Base-by-base conservation (phyloP, 176 grass and related monocot species). In the Luzula sylvatica region DNA sequence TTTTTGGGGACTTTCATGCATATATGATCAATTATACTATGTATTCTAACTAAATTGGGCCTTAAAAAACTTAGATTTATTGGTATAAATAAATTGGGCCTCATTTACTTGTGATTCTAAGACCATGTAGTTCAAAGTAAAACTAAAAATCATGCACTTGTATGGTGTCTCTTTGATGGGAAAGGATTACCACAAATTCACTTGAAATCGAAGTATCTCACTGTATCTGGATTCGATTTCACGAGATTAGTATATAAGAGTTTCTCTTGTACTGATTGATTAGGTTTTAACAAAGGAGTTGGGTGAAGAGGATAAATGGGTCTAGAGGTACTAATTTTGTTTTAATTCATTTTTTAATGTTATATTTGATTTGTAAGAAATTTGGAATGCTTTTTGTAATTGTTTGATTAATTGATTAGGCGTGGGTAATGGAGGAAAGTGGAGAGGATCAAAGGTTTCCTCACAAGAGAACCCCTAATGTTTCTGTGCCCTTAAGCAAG, bases 391-490 rank as follows among this genome's bases (percentile, higher is more conserved):
- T n/a, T n/a, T n/a, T n/a, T n/a, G n/a, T n/a, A n/a, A n/a, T n/a
- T n/a, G n/a, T n/a, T n/a, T n/a, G n/a, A n/a, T n/a, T n/a, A n/a
- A n/a, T 20, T 15, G 24, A 62, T 18, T 67, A 96, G 85, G 78
- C 43, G 23, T 96, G 85, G 85, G 45, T 89, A 18, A 56, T 96
- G 48, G 92, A 75, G 68, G 75, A 89, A 67, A 58, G 44, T 4
- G 74, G 63, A 5, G 68, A 82, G 67, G 81, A 82, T 62, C 71
- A 82, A 58, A 66, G 68, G 13, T 67, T 79, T 48, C 75, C 68
- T 53, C 68, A 72, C 68, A 62, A 52, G 42, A 53, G 56, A 57
- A 71, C 53, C 23, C 68, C 68, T 56, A 74, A 60, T 24, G 71
- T 82, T 38, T 45, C 78, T 56, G 25, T 86, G 38, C 59, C 78